A percentile compares a stretch with the other conserved stretches of the same genome.
Conservation (phyloP, 768 basidiomycete genomes). For the Mycena latifolia region DNA sequence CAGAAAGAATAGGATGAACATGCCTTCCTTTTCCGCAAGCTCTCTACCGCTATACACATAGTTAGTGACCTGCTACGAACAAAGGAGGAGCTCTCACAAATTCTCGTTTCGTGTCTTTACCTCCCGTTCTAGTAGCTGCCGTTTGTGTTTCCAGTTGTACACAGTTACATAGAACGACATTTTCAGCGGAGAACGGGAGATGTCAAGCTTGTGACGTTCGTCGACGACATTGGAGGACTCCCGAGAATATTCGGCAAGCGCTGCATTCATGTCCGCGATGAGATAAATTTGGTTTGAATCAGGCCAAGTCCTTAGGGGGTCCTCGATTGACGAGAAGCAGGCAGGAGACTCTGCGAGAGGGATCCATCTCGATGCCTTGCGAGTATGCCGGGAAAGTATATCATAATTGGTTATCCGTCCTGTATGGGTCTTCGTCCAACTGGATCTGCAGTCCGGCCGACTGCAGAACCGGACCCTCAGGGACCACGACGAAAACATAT, state of each 20-base stretch:
- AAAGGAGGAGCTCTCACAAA: slow-evolving; percentile 36
- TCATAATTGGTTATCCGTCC: not conserved
- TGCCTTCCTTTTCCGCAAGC: slow-evolving; percentile 32
- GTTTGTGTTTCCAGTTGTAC: slow-evolving; percentile 42
- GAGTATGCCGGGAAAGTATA: not conserved
- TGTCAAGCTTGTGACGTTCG: slow-evolving; percentile 20
- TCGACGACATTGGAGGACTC: slow-evolving; percentile 23
- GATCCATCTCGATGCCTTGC: slow-evolving; percentile 32
- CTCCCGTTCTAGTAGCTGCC: slow-evolving; percentile 22
- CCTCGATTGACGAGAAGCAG: slow-evolving; percentile 11
- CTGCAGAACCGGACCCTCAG: slow-evolving; percentile 61
- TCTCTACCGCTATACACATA: slow-evolving; percentile 23
- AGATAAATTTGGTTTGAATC: slow-evolving; percentile 19
- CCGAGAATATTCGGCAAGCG: slow-evolving; percentile 15
- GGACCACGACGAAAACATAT: slow-evolving; percentile 62
- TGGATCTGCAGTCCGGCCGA: slow-evolving; percentile 17
- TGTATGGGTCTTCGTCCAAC: slow-evolving; percentile 1
- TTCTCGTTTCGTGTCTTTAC: slow-evolving; percentile 24
- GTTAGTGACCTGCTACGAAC: not conserved
- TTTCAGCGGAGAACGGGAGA: slow-evolving; percentile 16
- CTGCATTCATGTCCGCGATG: slow-evolving; percentile 17
- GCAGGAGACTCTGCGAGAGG: slow-evolving; percentile 32
- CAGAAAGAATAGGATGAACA: not conserved
- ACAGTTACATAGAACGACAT: slow-evolving; percentile 42
- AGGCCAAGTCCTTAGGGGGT: slow-evolving; percentile 22